Evolutionary conservation across 176 grass and related monocot genomes (phyloP).

Genomic region (Lolium multiflorum): DNA sequence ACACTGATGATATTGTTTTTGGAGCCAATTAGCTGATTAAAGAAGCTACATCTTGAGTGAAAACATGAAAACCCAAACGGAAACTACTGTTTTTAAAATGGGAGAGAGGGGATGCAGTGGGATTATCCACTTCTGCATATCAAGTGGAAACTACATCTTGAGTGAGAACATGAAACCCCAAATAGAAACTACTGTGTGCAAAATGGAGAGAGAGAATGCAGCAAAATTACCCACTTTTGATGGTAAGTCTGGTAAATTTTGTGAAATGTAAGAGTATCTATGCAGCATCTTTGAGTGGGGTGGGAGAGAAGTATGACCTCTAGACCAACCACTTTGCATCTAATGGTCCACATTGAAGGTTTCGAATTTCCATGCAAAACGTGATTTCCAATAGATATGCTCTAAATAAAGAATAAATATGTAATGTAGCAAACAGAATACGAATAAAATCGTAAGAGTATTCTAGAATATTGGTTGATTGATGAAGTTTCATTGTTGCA

Average conservation of each 20-base stretch:
- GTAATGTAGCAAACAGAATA: conserved; percentile 8
- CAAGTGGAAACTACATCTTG: background rate
- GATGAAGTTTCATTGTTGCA: background rate
- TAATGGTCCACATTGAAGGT: background rate
- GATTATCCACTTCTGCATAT: background rate
- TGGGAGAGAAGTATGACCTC: background rate
- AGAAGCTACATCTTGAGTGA: conserved; percentile 10
- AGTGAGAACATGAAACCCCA: background rate
- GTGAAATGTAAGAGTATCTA: background rate
- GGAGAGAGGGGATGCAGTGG: background rate
- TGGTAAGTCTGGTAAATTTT: background rate
- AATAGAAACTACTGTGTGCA: background rate
- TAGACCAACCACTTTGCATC: background rate
- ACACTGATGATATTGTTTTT: background rate
- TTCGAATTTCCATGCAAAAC: background rate
- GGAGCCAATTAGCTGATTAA: background rate
- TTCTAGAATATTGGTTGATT: background rate
- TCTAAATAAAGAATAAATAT: conserved; percentile 1
- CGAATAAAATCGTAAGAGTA: background rate
- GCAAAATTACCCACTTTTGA: background rate
- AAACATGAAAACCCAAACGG: background rate
- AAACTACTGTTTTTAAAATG: background rate
- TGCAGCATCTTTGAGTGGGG: background rate
- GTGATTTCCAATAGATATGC: conserved; percentile 13
- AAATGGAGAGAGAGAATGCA: background rate